Evolutionary conservation across 306 rosid genomes (phyloP), one percentile per base, ranked within the genome.

Genomic region (Pterocarpus macrocarpus): DNA sequence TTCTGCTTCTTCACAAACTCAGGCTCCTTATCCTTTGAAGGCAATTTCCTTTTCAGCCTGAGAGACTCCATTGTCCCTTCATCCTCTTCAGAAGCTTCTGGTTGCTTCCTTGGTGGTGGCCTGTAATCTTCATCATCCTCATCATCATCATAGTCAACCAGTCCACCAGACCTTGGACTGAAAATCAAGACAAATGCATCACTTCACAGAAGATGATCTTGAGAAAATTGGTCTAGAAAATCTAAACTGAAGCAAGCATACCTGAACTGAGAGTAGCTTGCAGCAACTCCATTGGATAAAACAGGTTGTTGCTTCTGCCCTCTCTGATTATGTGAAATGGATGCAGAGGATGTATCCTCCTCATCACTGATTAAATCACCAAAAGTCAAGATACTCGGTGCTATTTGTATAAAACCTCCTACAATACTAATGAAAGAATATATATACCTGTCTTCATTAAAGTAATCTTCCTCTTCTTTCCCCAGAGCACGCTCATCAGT

Each of bases 101-200:
- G 84, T 68, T 87, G 92, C 86, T 93, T 95, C 89, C 79, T 90
- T 63, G 89, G 92, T 0, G 99, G 98, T 81, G 98, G 99, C 58
- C 67, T 89, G 82, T 95, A 93, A 82, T 91, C 93, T 74, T 90
- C 95, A 43, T 95, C 97, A 12, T 95, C 98, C 82, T 94, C 98
- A 39, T 95, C 99, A 16, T 95, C 97, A 66, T 90, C 99, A 77
- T 95, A 95, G 81, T 95, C 99, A 65, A 95, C 98, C 71, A 95
- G 90, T 83, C 94, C 97, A 75, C 90, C 91, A 80, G 97, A 80
- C 79, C 91, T 93, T 44, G 91, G 85, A 87, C 93, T 84, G 85
- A 77, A 70, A 81, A 72, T 38, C 38, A 78, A 71, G 55, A 77
- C 39, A 55, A 50, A 73, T 62, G 22, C n/a, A 57, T 61, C 32